These are phyloP conservation scores for Calonectria naviculata DNA, from an alignment of 2,329 filamentous ascomycete species.

Conservation along the genomic window DNA sequence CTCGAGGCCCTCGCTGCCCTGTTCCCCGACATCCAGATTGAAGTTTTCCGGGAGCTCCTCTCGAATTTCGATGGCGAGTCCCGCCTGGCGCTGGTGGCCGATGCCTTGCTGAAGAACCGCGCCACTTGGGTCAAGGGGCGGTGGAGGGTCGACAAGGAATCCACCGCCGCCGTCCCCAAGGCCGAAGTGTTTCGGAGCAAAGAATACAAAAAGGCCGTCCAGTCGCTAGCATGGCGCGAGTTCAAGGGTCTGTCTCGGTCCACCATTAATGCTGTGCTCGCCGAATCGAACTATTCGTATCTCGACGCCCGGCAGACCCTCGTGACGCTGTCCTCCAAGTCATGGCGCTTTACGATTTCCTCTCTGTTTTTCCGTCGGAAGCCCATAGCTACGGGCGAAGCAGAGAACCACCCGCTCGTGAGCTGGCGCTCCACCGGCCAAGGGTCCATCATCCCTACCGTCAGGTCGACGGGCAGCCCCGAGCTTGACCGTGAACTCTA, in stretches of 20 bases:
- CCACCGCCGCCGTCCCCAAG: constrained; percentile 57
- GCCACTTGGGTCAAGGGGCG: constrained; percentile 78
- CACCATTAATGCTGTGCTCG: constrained; percentile 81
- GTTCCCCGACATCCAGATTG: constrained; percentile 84
- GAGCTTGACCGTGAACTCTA: constrained; percentile 74
- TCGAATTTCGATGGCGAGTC: constrained; percentile 80
- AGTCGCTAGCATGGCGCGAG: constrained; percentile 76
- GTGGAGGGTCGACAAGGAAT: constrained; percentile 61
- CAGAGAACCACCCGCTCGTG: constrained; percentile 72
- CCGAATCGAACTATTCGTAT: constrained; percentile 85
- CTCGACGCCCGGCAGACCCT: constrained; percentile 77
- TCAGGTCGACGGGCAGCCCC: constrained; percentile 73
- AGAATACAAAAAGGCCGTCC: constrained; percentile 76
- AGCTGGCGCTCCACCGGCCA: constrained; percentile 68
- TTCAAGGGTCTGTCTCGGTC: constrained; percentile 80
- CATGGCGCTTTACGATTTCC: constrained; percentile 81
- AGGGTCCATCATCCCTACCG: constrained; percentile 67
- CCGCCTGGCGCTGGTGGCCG: constrained; percentile 79
- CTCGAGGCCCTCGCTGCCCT: constrained; percentile 76
- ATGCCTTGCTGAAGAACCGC: constrained; percentile 79
- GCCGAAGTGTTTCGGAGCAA: constrained; percentile 75
- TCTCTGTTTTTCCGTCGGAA: constrained; percentile 77
- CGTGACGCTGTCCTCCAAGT: constrained; percentile 75
- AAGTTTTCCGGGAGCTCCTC: constrained; percentile 87
- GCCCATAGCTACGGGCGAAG: constrained; percentile 61